phyloP scores from a whole-genome alignment of 106 monocot species.

The Xerophyta viscosa region DNA sequence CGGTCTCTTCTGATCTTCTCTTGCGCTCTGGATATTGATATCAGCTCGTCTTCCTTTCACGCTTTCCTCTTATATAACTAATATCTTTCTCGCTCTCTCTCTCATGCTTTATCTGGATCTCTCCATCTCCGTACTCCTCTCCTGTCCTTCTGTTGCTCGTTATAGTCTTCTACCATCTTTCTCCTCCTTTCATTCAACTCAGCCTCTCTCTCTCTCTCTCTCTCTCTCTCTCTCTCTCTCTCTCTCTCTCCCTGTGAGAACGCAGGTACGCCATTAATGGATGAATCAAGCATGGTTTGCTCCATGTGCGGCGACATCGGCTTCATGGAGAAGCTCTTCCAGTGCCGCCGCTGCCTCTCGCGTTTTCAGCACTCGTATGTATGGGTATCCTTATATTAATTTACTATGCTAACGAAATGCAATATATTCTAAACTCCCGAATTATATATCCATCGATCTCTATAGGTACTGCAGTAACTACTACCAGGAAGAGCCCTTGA shows the following conservation, averaged over 20 bases:
- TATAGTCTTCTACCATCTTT: no score
- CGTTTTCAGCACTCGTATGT: constrained; percentile 60
- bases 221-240: background rate
- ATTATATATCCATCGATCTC: background rate
- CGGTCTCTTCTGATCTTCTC: background rate
- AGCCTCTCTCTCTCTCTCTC: no score
- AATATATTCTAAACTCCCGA: no score
- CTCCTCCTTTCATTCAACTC: no score
- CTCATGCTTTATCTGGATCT: background rate
- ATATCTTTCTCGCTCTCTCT: background rate
- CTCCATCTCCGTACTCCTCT: background rate
- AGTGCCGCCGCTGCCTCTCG: constrained; percentile 41
- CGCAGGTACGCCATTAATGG: constrained; percentile 24
- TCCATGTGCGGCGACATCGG: constrained; percentile 73
- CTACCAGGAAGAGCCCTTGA: background rate
- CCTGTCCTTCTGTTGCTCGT: no score
- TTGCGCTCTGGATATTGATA: no score
- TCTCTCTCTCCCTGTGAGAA: no score
- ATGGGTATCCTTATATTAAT: background rate
- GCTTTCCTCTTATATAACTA: no score
- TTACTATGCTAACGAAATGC: no score
- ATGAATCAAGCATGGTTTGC: constrained; percentile 20
- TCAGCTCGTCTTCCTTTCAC: constrained; percentile 2
- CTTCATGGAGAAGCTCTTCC: constrained; percentile 62
- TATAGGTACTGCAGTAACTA: constrained; percentile 11